These are phyloP conservation scores for Basidiobolus heterosporus DNA, from an alignment of 371 early-diverging fungal genomes.

Conservation along the genomic window DNA sequence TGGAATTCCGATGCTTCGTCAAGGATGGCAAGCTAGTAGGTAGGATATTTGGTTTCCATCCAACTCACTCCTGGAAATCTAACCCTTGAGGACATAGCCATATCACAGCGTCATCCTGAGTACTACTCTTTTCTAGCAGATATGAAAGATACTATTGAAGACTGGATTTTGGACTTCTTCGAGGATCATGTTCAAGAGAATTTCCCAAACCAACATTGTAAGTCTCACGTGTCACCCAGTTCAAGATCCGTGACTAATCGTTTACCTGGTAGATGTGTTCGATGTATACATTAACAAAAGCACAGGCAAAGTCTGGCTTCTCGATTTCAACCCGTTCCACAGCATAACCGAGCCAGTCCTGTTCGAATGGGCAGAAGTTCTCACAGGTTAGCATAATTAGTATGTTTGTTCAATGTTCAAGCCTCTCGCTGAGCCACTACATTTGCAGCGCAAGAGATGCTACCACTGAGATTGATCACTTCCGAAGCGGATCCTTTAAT, in stretches of 20 bases:
- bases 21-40: slow-evolving; percentile 38
- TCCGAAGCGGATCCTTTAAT: slow-evolving; percentile 25
- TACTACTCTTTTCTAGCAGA: slow-evolving; percentile 55
- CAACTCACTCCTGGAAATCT: background rate
- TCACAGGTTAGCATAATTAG: slow-evolving; percentile 17
- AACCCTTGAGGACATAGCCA: too few species aligned
- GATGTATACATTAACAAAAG: slow-evolving; percentile 64
- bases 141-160: slow-evolving; percentile 31
- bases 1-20: slow-evolving; percentile 91
- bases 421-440: slow-evolving; percentile 6
- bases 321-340: slow-evolving; percentile 80
- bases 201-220: slow-evolving; percentile 29
- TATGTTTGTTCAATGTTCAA: background rate
- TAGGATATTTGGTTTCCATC: slow-evolving; percentile 6
- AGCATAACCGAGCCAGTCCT: slow-evolving; percentile 60
- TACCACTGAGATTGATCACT: slow-evolving; percentile 24
- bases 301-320: slow-evolving; percentile 38
- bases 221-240: background rate
- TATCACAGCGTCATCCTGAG: slow-evolving; percentile 55
- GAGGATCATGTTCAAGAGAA: slow-evolving; percentile 29
- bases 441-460: slow-evolving; percentile 7
- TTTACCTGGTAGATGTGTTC: slow-evolving; percentile 41
- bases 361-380: slow-evolving; percentile 63
- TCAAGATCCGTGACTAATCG: background rate
- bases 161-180: slow-evolving; percentile 43